Conservation (phyloP, 2,329 filamentous ascomycete genomes). For the Trichoderma citrinoviride region DNA sequence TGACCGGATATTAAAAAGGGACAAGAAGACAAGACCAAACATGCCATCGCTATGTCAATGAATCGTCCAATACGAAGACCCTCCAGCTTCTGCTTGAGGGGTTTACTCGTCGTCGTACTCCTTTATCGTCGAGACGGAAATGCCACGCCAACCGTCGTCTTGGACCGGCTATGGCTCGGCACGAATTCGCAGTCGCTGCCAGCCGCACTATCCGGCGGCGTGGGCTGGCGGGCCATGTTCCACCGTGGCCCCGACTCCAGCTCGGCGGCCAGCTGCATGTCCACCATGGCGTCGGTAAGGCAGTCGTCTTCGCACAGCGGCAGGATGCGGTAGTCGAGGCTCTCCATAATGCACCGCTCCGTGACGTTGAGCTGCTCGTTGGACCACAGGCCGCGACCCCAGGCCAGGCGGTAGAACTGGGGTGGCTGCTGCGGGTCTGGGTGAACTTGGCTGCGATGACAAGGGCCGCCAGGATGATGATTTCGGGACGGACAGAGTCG, state of each 20-base stretch:
- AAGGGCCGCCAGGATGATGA: slow-evolving; percentile 61
- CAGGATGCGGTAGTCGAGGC: slow-evolving; percentile 61
- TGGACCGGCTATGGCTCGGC: slow-evolving; percentile 37
- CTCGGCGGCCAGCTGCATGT: slow-evolving; percentile 59
- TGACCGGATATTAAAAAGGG: background rate
- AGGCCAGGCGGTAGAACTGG: slow-evolving; percentile 51
- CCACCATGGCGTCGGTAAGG: slow-evolving; percentile 57
- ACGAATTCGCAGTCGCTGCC: slow-evolving; percentile 33
- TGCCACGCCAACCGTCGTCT: slow-evolving; percentile 32
- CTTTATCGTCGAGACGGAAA: slow-evolving; percentile 14
- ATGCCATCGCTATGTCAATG: slow-evolving; percentile 14
- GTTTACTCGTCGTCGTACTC: background rate
- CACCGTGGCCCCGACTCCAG: slow-evolving; percentile 25
- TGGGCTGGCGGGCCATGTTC: slow-evolving; percentile 27
- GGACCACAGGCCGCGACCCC: slow-evolving; percentile 58
- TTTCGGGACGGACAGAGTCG: slow-evolving; percentile 59
- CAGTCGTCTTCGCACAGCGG: slow-evolving; percentile 56
- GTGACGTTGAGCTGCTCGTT: slow-evolving; percentile 62
- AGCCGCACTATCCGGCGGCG: slow-evolving; percentile 32
- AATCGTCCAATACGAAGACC: background rate
- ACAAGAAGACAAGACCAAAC: background rate
- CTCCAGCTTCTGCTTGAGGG: background rate
- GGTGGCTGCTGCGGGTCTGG: slow-evolving; percentile 57
- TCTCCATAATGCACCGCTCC: slow-evolving; percentile 63
- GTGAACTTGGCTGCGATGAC: slow-evolving; percentile 65